Evolutionary conservation across 2,329 filamentous ascomycete genomes (phyloP).

Genomic region (Pseudodiploospora longispora): DNA sequence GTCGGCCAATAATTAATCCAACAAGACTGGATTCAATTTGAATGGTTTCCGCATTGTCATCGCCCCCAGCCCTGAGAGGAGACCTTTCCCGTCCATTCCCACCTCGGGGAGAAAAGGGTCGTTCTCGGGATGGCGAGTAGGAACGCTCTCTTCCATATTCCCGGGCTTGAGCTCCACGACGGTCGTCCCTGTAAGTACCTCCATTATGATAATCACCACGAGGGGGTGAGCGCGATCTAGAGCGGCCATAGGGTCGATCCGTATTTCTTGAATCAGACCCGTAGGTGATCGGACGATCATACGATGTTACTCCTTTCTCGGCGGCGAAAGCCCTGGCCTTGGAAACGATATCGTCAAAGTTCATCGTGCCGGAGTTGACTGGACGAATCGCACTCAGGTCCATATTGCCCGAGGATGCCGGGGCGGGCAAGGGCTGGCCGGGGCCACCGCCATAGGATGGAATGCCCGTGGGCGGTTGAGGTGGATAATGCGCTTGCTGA

Average conservation of each 20-base stretch:
- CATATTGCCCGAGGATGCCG: conserved; percentile 65
- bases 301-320: conserved; percentile 63
- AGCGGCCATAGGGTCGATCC: conserved; percentile 50
- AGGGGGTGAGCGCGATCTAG: conserved; percentile 66
- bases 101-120: conserved; percentile 50
- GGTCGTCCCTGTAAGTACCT: conserved; percentile 70
- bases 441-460: conserved; percentile 28
- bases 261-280: conserved; percentile 25
- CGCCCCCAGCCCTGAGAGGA: conserved; percentile 40
- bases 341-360: conserved; percentile 75
- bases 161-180: conserved; percentile 50
- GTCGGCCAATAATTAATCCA: conserved; percentile 81
- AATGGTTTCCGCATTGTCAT: conserved; percentile 73
- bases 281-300: conserved; percentile 48
- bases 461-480: conserved; percentile 24
- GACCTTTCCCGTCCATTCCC: conserved; percentile 50
- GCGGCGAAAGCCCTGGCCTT: conserved; percentile 76
- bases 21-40: conserved; percentile 81
- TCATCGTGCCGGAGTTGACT: conserved; percentile 71
- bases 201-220: conserved; percentile 67
- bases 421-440: conserved; percentile 52
- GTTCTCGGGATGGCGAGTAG: conserved; percentile 56
- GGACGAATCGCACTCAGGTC: conserved; percentile 76
- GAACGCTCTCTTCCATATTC: conserved; percentile 59
- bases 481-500: conserved; percentile 27